Conservation (phyloP, 352 stramenopile species). For the Ophiocytium majus region DNA sequence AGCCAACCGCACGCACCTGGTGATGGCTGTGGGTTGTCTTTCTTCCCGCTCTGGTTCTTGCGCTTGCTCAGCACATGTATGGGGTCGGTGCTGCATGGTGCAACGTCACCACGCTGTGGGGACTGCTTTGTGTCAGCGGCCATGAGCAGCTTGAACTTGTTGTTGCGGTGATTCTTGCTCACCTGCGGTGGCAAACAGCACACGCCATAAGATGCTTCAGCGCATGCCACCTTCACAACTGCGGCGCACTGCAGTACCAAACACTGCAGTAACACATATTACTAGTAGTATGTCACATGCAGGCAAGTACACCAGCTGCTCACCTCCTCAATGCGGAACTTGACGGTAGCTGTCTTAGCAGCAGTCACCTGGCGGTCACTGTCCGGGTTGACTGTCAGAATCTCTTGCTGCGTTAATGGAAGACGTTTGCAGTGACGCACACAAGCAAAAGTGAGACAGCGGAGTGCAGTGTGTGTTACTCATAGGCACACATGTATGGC, state of each 20-base stretch:
- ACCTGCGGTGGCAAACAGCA: no score
- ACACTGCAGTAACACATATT: no score
- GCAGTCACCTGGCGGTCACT: constrained; percentile 6
- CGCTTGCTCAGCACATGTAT: constrained; percentile 35
- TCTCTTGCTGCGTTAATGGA: constrained; percentile 34
- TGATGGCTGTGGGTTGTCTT: neutral
- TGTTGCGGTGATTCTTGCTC: constrained; percentile 30
- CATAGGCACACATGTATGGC: no score
- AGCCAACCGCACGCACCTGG: neutral
- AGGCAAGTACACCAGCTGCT: no score
- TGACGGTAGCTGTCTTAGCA: constrained; percentile 2
- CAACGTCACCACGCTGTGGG: constrained; percentile 12
- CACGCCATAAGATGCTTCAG: no score
- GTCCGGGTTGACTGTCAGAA: constrained; percentile 30
- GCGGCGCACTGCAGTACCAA: no score
- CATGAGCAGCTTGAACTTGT: constrained; percentile 32
- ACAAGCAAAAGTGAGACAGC: no score
- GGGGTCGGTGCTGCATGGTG: constrained; percentile 2
- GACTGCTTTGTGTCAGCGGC: constrained; percentile 24
- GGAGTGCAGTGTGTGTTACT: no score
- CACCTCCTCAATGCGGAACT: constrained; percentile 32
- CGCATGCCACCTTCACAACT: no score
- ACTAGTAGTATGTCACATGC: no score
- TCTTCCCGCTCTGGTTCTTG: neutral
- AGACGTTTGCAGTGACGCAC: no score